Evolutionary conservation across 345 rosid species (phyloP), one percentile per base, ranked within the genome.

Genomic region (Citrus reticulata): DNA sequence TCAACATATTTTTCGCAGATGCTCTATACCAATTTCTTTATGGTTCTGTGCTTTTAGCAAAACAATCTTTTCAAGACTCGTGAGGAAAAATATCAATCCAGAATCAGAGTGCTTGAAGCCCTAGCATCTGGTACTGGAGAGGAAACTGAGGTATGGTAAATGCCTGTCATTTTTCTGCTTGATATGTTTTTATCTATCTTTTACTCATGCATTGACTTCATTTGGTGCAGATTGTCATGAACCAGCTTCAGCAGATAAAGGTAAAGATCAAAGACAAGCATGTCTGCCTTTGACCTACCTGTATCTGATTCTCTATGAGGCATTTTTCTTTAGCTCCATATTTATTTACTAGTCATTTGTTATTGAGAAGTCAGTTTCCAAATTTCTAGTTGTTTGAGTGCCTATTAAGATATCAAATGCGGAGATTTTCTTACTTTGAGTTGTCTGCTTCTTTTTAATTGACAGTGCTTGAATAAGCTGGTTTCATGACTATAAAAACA

Each of bases 81-180:
- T 3, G 99, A 96, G 82, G 99, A 96, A 72, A 93, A 92, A 81
- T 92, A 91, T 71, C 94, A 87, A 74, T 93, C 97, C 2, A 91
- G 95, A 83, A 88, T 96, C 75, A 87, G 86, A 67, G 94, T 94
- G 62, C 98, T 96, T 55, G 99, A 96, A 84, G 91, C 93, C 79
- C 92, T 96, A 74, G 98, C 98, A 70, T 87, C 93, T 42, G 97
- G 90, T 57, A 80, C 81, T 66, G 83, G 86, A 59, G 94, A 91
- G 74, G 95, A 91, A 74, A 81, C 87, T 4, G 87, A 87, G 97
- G 99, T 94, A 81, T 74, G 76, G 64, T 72, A 59, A 55, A 77
- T 24, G 20, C 7, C 49, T 2, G 4, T 37, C 9, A 7, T 62
- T 54, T 74, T 80, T 40, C 22, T 29, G 30, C 2, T 69, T 57